phyloP scores from a whole-genome alignment of 2,329 filamentous ascomycete genomes.

The Gyromitra esculenta region DNA sequence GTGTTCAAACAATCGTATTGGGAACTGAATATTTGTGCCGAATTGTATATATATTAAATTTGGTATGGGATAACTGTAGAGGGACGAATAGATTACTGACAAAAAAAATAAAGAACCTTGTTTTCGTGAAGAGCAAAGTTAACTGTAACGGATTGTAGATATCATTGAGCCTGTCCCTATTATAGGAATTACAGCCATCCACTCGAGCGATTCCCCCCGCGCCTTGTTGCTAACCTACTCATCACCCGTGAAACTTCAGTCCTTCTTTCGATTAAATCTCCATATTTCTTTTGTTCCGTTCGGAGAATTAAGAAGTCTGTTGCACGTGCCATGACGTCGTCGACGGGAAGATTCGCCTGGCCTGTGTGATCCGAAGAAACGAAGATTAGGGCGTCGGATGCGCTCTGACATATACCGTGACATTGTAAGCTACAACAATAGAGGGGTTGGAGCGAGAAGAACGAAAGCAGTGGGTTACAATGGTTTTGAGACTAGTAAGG shows the following conservation, averaged over 20 bases:
- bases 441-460: background rate
- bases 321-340: conserved; percentile 32
- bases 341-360: background rate
- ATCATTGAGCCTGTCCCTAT: too few relatives aligned
- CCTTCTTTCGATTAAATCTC: conserved; percentile 24
- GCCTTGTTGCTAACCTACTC: conserved; percentile 8
- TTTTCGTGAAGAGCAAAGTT: background rate
- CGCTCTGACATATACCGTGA: conserved; percentile 16
- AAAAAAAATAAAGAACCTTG: background rate
- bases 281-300: conserved; percentile 10
- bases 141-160: background rate
- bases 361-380: background rate
- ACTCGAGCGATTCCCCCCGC: background rate
- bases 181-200: background rate
- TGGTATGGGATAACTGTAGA: too few relatives aligned
- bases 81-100: too few relatives aligned
- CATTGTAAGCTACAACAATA: background rate
- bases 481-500: conserved; percentile 51
- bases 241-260: conserved; percentile 25
- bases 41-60: too few relatives aligned
- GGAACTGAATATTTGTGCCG: too few relatives aligned
- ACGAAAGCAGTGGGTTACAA: conserved; percentile 22
- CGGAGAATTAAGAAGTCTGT: conserved; percentile 36
- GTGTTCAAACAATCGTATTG: too few relatives aligned
- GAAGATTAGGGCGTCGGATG: conserved; percentile 35